Evolutionary conservation across 495 filamentous ascomycete species (phyloP).

Genomic region (Oidiodendron maius): DNA sequence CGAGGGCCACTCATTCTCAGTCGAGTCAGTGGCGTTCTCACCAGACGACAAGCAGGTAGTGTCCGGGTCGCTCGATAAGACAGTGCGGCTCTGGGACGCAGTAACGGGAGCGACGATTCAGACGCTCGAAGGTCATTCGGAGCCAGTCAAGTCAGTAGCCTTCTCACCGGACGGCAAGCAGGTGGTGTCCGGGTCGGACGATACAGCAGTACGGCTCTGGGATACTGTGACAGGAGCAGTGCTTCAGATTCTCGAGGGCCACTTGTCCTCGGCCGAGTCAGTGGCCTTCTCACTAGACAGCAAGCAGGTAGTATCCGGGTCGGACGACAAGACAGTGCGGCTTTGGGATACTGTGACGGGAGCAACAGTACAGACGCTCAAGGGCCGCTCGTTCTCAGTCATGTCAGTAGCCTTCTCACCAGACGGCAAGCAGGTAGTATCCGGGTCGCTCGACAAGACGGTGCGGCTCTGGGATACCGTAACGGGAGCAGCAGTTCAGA

Average conservation of each 20-base stretch:
- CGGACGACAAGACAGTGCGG: conserved; percentile 2
- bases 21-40: neutral
- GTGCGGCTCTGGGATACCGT: too few relatives aligned
- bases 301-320: too few relatives aligned
- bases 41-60: neutral
- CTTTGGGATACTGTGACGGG: neutral
- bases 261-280: conserved; percentile 11
- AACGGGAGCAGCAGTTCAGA: conserved; percentile 17
- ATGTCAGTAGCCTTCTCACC: neutral
- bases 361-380: neutral
- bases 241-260: conserved; percentile 14
- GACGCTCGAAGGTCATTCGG: neutral
- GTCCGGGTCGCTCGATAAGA: too few relatives aligned
- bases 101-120: neutral
- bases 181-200: too few relatives aligned
- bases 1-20: too few relatives aligned
- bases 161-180: too few relatives aligned
- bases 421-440: too few relatives aligned
- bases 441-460: too few relatives aligned
- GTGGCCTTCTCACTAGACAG: too few relatives aligned
- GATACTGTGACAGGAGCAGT: too few relatives aligned
- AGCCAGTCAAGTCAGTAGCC: neutral
- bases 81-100: too few relatives aligned
- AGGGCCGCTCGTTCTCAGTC: neutral
- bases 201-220: too few relatives aligned